These are phyloP conservation scores for Neckera pumila DNA, from an alignment of 225 moss, liverwort and hornwort species.

Conservation along the genomic window DNA sequence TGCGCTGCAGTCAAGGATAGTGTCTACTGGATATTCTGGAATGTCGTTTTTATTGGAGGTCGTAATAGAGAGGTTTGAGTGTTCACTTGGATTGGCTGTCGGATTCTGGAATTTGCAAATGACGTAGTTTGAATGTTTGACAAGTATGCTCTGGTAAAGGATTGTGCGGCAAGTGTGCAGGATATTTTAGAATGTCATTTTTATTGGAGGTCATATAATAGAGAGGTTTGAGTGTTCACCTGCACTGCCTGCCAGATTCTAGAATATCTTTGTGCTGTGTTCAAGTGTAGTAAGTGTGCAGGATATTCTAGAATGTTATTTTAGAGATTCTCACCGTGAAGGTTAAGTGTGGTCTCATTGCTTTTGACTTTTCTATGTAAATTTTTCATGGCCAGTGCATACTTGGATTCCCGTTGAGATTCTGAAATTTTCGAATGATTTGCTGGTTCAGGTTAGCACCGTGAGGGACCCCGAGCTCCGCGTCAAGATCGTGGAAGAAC, in stretches of 20 bases:
- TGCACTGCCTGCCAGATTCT: not conserved
- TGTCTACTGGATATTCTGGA: not conserved
- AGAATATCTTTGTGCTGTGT: not conserved
- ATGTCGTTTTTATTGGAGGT: not conserved
- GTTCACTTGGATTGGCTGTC: not conserved
- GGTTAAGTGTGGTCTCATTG: not conserved
- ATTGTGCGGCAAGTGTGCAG: not conserved
- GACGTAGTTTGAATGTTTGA: not conserved
- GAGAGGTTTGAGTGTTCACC: not conserved
- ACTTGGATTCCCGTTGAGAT: not conserved
- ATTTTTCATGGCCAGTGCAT: not conserved
- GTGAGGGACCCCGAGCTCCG: constrained; percentile 79
- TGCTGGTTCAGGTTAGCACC: constrained; percentile 58
- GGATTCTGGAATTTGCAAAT: not conserved
- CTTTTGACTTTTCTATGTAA: not conserved
- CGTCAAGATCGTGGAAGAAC: constrained; percentile 85
- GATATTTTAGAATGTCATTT: not conserved
- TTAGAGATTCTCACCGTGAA: not conserved
- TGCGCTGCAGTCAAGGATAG: not conserved
- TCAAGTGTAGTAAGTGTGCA: not conserved
- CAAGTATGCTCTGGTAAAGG: not conserved
- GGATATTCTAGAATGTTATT: not conserved
- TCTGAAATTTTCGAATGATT: not conserved
- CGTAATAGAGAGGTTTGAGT: not conserved
- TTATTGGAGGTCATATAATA: not conserved